Evolutionary conservation across 1,284 basidiomycete genomes (phyloP), one percentile per base, ranked within the genome.

Genomic region (Mycosarcoma mackinlayi): DNA sequence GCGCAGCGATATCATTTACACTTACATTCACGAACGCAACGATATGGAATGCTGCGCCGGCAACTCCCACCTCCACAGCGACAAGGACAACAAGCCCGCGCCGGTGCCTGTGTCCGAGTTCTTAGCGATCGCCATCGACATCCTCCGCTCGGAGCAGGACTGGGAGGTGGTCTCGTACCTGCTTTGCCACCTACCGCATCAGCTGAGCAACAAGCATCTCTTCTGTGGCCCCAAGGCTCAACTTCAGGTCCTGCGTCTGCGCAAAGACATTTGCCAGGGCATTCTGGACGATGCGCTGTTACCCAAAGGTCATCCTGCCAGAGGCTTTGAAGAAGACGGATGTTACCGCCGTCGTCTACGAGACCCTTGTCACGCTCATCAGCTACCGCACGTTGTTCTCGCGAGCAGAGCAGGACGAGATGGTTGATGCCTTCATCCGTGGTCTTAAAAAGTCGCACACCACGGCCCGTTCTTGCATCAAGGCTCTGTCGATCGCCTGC

Each of bases 141-240:
- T 98, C 53, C 84, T 98, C 41, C 87, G 90, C 58, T 86, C 85
- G 34, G 93, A 94, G 79, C 87, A 86, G 44, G 92, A 91, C 68
- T 98, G 96, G 95, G 96, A 98, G 75, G 86, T 98, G 31, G 86
- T 98, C 14, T 93, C 93, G 3, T 98, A 96, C 78, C 86, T 95
- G 5, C 86, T 99, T 2, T 92, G 91, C 79, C 92, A 95, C 83
- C 86, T 99, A 1, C 94, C 96, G 0, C 87, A 89, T 19, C 94
- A 98, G 83, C 87, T 98, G 4, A 86, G 91, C 50, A 98, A 98
- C 87, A 98, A 97, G 84, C 93, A 98, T 79, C 87, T 97, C 55
- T 94, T 97, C 84, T 97, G 94, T 79, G 96, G 96, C 0, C 91
- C 91, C 0, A 88, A 89, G 50, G 90, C 91, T 11, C 86, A 89